Evolutionary conservation across 495 filamentous ascomycete genomes (phyloP).

Genomic region (Trypethelium eluteriae): DNA sequence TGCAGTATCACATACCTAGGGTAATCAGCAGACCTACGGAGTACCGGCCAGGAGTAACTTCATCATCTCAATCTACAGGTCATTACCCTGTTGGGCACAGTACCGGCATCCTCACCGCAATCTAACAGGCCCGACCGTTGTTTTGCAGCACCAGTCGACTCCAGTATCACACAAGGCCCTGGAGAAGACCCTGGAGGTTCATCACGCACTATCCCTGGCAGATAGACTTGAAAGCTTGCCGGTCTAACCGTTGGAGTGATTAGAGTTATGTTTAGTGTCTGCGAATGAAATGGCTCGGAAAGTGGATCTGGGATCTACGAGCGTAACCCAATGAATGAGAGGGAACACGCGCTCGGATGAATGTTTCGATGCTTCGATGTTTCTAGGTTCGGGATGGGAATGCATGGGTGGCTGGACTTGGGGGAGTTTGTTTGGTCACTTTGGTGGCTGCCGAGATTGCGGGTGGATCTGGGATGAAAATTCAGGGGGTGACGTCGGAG

Average conservation of each 20-base stretch:
- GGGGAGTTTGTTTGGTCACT: neutral
- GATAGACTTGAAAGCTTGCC: neutral
- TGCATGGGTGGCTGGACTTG: neutral
- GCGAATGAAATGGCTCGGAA: neutral
- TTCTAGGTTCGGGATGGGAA: neutral
- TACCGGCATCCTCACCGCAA: neutral
- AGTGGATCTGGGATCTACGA: neutral
- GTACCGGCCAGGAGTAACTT: neutral
- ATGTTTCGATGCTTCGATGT: constrained; percentile 10
- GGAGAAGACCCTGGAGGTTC: neutral
- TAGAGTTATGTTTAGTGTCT: neutral
- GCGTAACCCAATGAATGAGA: neutral
- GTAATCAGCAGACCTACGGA: neutral
- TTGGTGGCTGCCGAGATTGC: constrained; percentile 8
- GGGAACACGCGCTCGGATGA: neutral
- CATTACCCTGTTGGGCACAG: neutral
- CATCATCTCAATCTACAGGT: neutral
- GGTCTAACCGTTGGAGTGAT: neutral
- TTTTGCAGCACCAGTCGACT: neutral
- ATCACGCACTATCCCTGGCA: neutral
- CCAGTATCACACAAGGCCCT: neutral
- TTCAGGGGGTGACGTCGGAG: constrained; percentile 6
- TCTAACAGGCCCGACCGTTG: neutral
- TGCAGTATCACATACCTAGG: neutral
- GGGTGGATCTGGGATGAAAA: neutral